phyloP scores from a whole-genome alignment of 1,284 basidiomycete genomes.

The Boletus sp. region DNA sequence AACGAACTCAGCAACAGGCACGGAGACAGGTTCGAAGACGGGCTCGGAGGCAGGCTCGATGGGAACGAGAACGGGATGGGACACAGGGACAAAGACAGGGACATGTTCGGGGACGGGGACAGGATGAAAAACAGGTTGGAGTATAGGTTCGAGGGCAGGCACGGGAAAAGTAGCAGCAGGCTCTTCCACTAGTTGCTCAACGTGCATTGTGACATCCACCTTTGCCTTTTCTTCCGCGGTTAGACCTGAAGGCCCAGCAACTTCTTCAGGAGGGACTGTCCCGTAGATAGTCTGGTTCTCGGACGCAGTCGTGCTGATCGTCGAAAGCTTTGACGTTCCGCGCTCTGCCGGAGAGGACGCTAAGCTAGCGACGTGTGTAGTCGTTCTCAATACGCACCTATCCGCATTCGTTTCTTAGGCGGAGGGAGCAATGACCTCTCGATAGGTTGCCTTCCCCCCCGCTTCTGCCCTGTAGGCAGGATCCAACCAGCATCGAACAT shows the following conservation, averaged over 20 bases:
- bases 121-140: neutral
- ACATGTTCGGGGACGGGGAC: neutral
- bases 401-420: constrained; percentile 55
- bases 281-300: constrained; percentile 50
- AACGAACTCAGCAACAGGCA: neutral
- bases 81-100: neutral
- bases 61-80: neutral
- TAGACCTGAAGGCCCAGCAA: constrained; percentile 31
- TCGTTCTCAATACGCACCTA: constrained; percentile 44
- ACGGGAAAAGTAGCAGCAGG: neutral
- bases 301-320: constrained; percentile 51
- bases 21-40: neutral
- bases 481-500: constrained; percentile 92
- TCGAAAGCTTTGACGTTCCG: constrained; percentile 51
- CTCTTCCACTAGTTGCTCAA: constrained; percentile 21
- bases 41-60: neutral
- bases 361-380: neutral
- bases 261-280: constrained; percentile 23
- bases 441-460: constrained; percentile 53
- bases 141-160: constrained; percentile 9
- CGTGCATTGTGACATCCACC: constrained; percentile 21
- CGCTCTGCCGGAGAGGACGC: constrained; percentile 38
- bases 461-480: constrained; percentile 71
- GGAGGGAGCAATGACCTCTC: constrained; percentile 47
- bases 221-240: constrained; percentile 25